A percentile compares a stretch with the other conserved stretches of the same genome.
phyloP scores from a whole-genome alignment of 306 rosid genomes.

The Datisca glomerata region DNA sequence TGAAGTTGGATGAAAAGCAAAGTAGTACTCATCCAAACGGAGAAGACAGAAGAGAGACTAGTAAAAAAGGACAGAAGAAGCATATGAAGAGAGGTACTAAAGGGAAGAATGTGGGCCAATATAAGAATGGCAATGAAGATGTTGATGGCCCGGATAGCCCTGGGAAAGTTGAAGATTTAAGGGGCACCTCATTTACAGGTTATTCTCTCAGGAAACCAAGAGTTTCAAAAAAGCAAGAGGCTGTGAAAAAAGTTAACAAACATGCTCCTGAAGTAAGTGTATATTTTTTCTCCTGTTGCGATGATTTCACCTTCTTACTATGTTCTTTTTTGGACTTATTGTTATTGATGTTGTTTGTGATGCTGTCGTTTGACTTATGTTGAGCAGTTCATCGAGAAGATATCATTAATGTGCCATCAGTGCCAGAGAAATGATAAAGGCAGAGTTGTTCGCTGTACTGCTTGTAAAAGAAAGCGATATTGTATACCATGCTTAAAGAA shows the following conservation, averaged over 20 bases:
- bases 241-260: not conserved
- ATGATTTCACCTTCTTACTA: not conserved
- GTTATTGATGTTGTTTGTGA: too few species aligned
- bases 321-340: not conserved
- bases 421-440: constrained; percentile 90
- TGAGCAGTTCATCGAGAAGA: constrained; percentile 31
- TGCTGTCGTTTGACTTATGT: too few species aligned
- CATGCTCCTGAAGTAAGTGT: not conserved
- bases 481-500: constrained; percentile 36
- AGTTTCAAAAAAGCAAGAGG: not conserved
- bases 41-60: too few species aligned
- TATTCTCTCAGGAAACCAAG: not conserved
- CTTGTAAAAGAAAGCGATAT: constrained; percentile 41
- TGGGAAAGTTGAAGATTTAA: not conserved
- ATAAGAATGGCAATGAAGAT: not conserved
- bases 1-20: too few species aligned
- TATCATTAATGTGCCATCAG: constrained; percentile 70
- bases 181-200: too few species aligned
- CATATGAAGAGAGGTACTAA: not conserved
- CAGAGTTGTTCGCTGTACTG: constrained; percentile 40
- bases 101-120: not conserved
- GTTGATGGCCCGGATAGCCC: too few species aligned
- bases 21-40: too few species aligned
- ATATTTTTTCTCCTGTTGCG: not conserved
- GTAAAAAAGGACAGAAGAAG: not conserved